Conservation (phyloP, 2,329 filamentous ascomycete species). For the Aspergillus floridensis region DNA sequence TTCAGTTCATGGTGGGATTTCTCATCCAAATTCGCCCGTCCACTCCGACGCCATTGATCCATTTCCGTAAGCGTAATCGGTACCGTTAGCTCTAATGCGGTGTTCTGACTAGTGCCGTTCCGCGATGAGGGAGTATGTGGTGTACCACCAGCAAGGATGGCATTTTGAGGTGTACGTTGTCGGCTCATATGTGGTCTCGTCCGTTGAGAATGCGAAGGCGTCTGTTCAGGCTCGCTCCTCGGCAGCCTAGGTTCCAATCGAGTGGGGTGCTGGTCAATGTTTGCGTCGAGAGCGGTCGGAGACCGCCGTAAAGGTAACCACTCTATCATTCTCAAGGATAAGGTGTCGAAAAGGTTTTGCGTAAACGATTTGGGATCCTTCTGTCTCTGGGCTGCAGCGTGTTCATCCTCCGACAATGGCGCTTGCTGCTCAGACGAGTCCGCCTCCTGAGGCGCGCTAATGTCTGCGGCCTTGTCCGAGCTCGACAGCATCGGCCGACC, state of each 20-base stretch:
- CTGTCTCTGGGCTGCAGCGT: conserved; percentile 25
- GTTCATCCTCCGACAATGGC: conserved; percentile 19
- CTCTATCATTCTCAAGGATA: conserved; percentile 46
- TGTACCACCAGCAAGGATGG: conserved; percentile 9
- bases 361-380: conserved; percentile 63
- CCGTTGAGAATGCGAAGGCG: conserved; percentile 6
- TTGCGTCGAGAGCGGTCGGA: conserved; percentile 21
- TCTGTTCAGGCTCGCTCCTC: conserved; percentile 12
- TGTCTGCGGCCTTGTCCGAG: not conserved
- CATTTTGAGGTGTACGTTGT: conserved; percentile 10
- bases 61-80: conserved; percentile 39
- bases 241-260: conserved; percentile 11
- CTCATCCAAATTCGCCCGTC: conserved; percentile 33
- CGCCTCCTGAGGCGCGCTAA: not conserved
- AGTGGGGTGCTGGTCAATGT: conserved; percentile 6
- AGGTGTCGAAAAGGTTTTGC: conserved; percentile 55
- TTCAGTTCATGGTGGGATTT: conserved; percentile 32
- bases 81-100: conserved; percentile 39
- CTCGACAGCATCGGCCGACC: not conserved
- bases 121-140: conserved; percentile 33
- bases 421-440: conserved; percentile 8
- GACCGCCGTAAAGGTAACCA: conserved; percentile 45
- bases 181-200: conserved; percentile 11
- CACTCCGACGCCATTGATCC: conserved; percentile 36
- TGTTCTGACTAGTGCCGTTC: conserved; percentile 22